phyloP scores from a whole-genome alignment of 2,329 filamentous ascomycete species.

The Apiospora hydei region DNA sequence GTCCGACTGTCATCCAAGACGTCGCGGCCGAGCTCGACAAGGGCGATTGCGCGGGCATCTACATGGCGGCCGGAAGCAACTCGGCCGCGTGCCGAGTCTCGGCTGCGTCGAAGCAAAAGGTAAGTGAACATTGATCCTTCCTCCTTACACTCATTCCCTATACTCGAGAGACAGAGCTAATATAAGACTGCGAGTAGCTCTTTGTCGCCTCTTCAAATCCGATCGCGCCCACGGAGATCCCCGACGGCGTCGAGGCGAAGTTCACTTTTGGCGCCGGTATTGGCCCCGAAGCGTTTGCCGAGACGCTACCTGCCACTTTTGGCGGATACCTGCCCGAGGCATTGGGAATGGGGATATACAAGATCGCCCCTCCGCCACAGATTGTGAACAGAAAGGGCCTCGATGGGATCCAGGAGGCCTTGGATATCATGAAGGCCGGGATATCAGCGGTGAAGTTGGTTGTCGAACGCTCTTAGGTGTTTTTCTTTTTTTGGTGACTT shows the following conservation, averaged over 20 bases:
- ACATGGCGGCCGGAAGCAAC: slow-evolving; percentile 30
- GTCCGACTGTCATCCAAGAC: slow-evolving; percentile 28
- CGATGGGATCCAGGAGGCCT: slow-evolving; percentile 29
- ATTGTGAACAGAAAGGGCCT: slow-evolving; percentile 23
- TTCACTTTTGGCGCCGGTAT: slow-evolving; percentile 25
- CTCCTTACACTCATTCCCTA: too few relatives aligned
- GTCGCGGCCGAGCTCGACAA: slow-evolving; percentile 31
- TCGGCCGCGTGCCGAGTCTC: slow-evolving; percentile 28
- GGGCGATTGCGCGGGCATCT: slow-evolving; percentile 29
- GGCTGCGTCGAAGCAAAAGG: slow-evolving; percentile 31
- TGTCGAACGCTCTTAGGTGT: not conserved
- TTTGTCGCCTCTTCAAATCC: slow-evolving; percentile 23
- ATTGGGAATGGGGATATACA: slow-evolving; percentile 25
- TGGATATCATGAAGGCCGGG: slow-evolving; percentile 25
- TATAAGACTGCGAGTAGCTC: too few relatives aligned
- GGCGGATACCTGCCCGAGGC: slow-evolving; percentile 29
- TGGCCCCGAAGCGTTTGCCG: slow-evolving; percentile 5
- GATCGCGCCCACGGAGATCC: slow-evolving; percentile 24
- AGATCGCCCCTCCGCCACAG: slow-evolving; percentile 13
- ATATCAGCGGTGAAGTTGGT: slow-evolving; percentile 14
- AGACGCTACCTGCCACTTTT: slow-evolving; percentile 27
- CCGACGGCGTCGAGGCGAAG: slow-evolving; percentile 26
- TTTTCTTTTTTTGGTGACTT: not conserved
- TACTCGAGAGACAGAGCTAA: too few relatives aligned
- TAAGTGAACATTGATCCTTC: not conserved